Base-by-base conservation (phyloP, 2,329 filamentous ascomycete genomes). In the Verticillium zaregamsianum region DNA sequence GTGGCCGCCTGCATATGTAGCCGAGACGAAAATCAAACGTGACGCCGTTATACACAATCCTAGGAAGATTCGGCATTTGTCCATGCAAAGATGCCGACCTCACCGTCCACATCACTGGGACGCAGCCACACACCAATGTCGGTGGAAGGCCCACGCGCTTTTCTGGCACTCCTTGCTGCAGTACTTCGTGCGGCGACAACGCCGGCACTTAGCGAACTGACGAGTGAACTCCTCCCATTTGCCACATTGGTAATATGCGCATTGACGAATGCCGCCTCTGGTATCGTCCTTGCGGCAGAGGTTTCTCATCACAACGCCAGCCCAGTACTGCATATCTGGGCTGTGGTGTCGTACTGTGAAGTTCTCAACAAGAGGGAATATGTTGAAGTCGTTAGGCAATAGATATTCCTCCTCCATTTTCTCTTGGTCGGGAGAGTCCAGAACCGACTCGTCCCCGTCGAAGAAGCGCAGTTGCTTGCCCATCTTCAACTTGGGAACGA, bases 121-220 rank as follows among this genome's bases (percentile, higher is more conserved):
- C 58, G 91, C 91, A 63, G 90, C 89, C 62, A 95, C 90, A 74
- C 95, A 99, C 95, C 95, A 99, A 78, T 98, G 96, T 64, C 95
- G 89, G 74, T 99, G 95, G 77, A 93, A 98, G 32, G 95, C 93
- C 95, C 95, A 99, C 11, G 95, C 96, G 69, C 92, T 96, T 82
- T 98, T 98, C 79, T 99, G 95, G 77, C 95, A 99, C 76, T 99
- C 95, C 78, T 99, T 99, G 85, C 93, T 97, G 87, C 95, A 99
- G 80, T 97, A 97, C 77, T 99, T 99, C 65, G 95, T 99, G 67
- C 95, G 88, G 68, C 95, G 88, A 79, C 95, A 99, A 66, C 95
- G 89, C 67, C 95, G 89, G 79, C 95, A 99, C 79, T 99, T 99
- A 68, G 95, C 95, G 76, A 99, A 99, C 73, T 99, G 94, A 64